phyloP scores from a whole-genome alignment of 257 asterid genomes.

The Asclepias syriaca region DNA sequence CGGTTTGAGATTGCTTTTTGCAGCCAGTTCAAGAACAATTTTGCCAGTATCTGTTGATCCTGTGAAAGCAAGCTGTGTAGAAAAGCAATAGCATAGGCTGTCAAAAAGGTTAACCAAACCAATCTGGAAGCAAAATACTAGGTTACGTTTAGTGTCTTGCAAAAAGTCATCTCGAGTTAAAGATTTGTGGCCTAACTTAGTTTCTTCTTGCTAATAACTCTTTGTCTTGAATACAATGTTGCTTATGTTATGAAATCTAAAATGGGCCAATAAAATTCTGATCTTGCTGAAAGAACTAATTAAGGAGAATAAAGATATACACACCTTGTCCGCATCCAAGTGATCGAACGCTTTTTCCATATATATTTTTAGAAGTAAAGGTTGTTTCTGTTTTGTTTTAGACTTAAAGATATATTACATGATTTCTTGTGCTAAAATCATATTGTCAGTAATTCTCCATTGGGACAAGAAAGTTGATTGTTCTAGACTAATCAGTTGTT shows the following conservation, averaged over 20 bases:
- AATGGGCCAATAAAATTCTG: not conserved
- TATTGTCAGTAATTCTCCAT: too few species aligned
- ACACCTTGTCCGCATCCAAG: constrained; percentile 90
- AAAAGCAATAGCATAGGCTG: constrained; percentile 2
- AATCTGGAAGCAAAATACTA: not conserved
- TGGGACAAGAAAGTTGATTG: too few species aligned
- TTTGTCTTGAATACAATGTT: not conserved
- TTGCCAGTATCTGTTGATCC: constrained; percentile 75
- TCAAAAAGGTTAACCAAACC: not conserved
- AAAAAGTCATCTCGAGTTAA: not conserved
- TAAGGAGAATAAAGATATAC: not conserved
- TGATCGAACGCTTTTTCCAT: too few species aligned
- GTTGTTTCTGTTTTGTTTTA: too few species aligned
- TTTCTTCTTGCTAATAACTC: not conserved
- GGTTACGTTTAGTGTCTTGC: not conserved
- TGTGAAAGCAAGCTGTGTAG: constrained; percentile 73
- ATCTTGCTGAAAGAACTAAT: not conserved
- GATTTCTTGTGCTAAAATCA: too few species aligned
- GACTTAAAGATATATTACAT: too few species aligned
- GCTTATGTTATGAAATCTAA: not conserved
- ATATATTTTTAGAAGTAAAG: too few species aligned
- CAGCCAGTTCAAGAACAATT: constrained; percentile 55
- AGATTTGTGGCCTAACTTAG: not conserved
- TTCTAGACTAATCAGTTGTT: too few species aligned
- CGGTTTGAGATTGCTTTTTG: constrained; percentile 65